Evolutionary conservation across 805 yeast genomes (phyloP).

Genomic region (Zygosaccharomyces pseudorouxii): DNA sequence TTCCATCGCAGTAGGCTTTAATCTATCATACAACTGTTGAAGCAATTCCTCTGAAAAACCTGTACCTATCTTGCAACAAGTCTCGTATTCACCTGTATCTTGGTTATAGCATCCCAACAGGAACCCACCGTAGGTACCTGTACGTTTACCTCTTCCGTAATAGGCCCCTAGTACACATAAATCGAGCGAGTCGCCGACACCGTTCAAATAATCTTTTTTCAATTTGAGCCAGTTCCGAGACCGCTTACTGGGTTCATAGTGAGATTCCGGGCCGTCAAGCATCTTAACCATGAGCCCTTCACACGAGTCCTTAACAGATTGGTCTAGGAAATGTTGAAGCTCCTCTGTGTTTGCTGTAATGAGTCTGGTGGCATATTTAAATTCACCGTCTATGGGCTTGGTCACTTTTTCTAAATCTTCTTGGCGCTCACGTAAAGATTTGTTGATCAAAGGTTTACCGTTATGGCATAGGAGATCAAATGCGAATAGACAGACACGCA

Average conservation of each 20-base stretch:
- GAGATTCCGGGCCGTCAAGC: constrained; percentile 72
- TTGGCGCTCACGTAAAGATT: constrained; percentile 68
- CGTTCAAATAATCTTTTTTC: constrained; percentile 90
- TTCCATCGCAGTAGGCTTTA: constrained; percentile 62
- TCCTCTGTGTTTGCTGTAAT: constrained; percentile 68
- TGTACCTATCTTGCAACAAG: constrained; percentile 95
- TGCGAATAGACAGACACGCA: constrained; percentile 86
- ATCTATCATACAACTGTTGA: constrained; percentile 49
- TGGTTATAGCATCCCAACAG: constrained; percentile 84
- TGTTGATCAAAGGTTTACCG: constrained; percentile 63
- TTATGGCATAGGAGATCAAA: constrained; percentile 80
- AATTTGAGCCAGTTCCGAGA: constrained; percentile 93
- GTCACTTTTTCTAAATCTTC: constrained; percentile 52
- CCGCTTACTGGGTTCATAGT: constrained; percentile 91
- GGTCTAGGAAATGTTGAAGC: constrained; percentile 78
- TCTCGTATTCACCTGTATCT: constrained; percentile 88
- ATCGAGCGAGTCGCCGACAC: constrained; percentile 94
- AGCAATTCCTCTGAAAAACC: constrained; percentile 89
- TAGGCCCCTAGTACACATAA: constrained; percentile 92
- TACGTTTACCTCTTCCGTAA: constrained; percentile 88
- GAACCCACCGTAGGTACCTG: constrained; percentile 94
- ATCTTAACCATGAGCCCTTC: constrained; percentile 96
- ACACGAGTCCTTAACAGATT: constrained; percentile 82
- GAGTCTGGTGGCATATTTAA: constrained; percentile 71
- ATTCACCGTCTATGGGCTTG: constrained; percentile 63